Evolutionary conservation across 2,329 filamentous ascomycete genomes (phyloP).

Genomic region (Zalaria sp.): DNA sequence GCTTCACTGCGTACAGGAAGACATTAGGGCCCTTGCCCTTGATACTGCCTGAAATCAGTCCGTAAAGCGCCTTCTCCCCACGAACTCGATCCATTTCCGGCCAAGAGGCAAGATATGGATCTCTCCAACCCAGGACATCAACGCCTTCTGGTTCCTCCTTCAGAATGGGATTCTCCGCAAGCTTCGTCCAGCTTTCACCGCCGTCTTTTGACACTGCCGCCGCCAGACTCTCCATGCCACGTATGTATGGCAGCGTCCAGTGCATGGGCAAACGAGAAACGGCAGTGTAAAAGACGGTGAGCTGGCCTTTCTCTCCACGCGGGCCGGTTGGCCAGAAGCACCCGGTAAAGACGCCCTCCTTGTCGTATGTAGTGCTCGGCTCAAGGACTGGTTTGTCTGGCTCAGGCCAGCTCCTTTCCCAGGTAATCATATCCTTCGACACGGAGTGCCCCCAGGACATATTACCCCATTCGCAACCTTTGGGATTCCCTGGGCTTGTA

Average conservation of each 20-base stretch:
- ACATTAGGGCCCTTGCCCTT: background rate
- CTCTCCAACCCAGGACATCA: background rate
- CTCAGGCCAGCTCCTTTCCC: background rate
- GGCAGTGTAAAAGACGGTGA: background rate
- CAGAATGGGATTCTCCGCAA: background rate
- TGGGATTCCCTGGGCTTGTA: background rate
- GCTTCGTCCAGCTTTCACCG: background rate
- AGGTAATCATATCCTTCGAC: background rate
- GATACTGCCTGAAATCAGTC: background rate
- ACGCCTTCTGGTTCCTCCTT: background rate
- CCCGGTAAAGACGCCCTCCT: conserved; percentile 1
- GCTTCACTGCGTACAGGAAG: background rate
- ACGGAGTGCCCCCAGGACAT: background rate
- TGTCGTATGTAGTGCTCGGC: background rate
- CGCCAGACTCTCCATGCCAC: background rate
- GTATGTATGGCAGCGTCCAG: background rate
- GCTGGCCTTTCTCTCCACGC: background rate
- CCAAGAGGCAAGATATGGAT: background rate
- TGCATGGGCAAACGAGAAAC: background rate
- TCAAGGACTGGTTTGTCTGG: background rate
- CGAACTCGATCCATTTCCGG: background rate
- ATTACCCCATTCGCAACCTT: background rate
- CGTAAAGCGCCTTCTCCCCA: background rate
- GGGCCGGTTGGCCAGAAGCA: background rate
- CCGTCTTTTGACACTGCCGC: background rate